Evolutionary conservation across 176 grass and related monocot genomes (phyloP), one percentile per base, ranked within the genome.

Genomic region (Carex parvula): DNA sequence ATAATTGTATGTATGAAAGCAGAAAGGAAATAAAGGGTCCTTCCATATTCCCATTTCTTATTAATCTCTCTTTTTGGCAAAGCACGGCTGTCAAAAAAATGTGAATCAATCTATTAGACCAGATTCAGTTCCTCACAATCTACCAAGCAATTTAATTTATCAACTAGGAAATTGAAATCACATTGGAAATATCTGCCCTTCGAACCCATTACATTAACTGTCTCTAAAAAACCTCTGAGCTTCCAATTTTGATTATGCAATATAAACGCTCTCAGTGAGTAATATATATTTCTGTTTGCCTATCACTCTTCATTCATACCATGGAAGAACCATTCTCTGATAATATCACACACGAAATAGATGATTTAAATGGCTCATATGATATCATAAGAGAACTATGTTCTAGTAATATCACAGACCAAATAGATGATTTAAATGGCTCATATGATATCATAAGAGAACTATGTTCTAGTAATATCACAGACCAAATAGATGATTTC

Each of bases 381-480:
- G 41, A 42, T 42, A 42, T 42, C 41, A 42, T 42, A 6, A 6
- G 41, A 42, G 41, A 42, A 42, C 41, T 22, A 82, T 87, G 72
- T 89, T 92, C 87, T 89, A 6, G 6, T 65, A 17, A 60, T 35
- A 73, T 90, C 82, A 24, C 65, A 21, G 42, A 26, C 65, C 18
- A 73, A 17, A 82, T 95, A 41, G 88, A 95, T 54, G 88, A 95
- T 46, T 42, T 42, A 42, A 7, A 42, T 42, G 6, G 41, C 6
- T 42, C 41, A 42, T 42, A 42, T 42, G 41, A 42, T 42, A 42
- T 42, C 41, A 42, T 42, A 6, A 6, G 41, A 42, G 41, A 42
- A 42, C 0, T 22, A 82, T 87, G 72, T 89, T 92, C 87, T 89
- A 6, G 6, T 42, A 42, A 42, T 42, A 42, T 95, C 79, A 86